Conservation (phyloP, 1,139 yeast genomes). For the Hanseniaspora uvarum region DNA sequence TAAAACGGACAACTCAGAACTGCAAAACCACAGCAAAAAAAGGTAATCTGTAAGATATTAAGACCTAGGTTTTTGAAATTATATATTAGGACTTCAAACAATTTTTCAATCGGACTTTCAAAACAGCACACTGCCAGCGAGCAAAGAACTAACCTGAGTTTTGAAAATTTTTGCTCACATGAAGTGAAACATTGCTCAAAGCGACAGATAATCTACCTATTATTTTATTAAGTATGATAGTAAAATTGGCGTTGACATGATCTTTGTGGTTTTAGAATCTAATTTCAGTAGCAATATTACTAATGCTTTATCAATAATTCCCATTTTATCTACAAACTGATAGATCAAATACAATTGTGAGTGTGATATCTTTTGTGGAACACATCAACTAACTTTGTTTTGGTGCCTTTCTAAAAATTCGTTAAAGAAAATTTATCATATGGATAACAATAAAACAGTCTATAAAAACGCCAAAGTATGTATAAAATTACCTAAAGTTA, state of each 20-base stretch:
- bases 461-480: slow-evolving; percentile 31
- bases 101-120: not conserved
- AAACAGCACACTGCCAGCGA: not conserved
- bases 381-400: slow-evolving; percentile 50
- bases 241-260: no score
- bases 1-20: not conserved
- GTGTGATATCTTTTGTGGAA: no score
- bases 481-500: no score
- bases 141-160: not conserved
- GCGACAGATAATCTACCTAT: no score
- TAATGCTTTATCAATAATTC: no score
- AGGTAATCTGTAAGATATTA: not conserved
- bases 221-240: no score
- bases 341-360: no score
- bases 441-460: slow-evolving; percentile 36
- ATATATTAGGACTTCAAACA: not conserved
- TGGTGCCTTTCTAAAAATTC: slow-evolving; percentile 69
- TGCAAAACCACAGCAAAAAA: not conserved
- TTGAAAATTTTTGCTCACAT: no score
- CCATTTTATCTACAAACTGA: no score
- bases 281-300: no score
- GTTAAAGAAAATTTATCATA: slow-evolving; percentile 49
- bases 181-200: no score
- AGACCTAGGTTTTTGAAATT: not conserved
- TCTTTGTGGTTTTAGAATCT: no score